phyloP scores from a whole-genome alignment of 495 filamentous ascomycete species.

The Lichenothelia convexa region DNA sequence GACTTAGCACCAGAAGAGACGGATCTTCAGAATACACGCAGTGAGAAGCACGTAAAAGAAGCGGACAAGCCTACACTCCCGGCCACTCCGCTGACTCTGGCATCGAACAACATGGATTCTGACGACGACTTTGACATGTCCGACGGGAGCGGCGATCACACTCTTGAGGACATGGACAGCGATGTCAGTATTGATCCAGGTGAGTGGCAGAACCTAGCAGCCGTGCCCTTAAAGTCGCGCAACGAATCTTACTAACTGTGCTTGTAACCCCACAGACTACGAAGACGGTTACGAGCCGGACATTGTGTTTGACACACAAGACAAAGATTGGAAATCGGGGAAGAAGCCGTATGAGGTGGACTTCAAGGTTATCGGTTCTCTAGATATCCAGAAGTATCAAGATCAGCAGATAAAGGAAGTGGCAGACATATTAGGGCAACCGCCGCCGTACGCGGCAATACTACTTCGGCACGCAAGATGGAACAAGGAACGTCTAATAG shows the following conservation, averaged over 20 bases:
- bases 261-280: too few relatives aligned
- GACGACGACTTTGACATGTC: slow-evolving; percentile 91
- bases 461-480: slow-evolving; percentile 73
- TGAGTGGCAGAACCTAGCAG: too few relatives aligned
- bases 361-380: slow-evolving; percentile 60
- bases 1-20: slow-evolving; percentile 31
- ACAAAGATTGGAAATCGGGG: slow-evolving; percentile 55
- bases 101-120: slow-evolving; percentile 66
- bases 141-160: slow-evolving; percentile 59
- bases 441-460: slow-evolving; percentile 75
- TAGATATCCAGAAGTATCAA: slow-evolving; percentile 67
- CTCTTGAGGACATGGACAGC: slow-evolving; percentile 48
- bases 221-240: too few relatives aligned
- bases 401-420: slow-evolving; percentile 73
- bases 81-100: slow-evolving; percentile 42
- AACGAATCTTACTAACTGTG: too few relatives aligned
- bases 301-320: slow-evolving; percentile 48
- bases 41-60: slow-evolving; percentile 20
- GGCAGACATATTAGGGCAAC: slow-evolving; percentile 67
- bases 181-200: slow-evolving; percentile 63
- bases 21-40: slow-evolving; percentile 26
- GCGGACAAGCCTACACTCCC: slow-evolving; percentile 24
- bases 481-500: slow-evolving; percentile 90
- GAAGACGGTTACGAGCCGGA: slow-evolving; percentile 60
- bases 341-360: slow-evolving; percentile 68